Base-by-base conservation (phyloP, 192 early-diverging fungal species). In the Pecoramyces ruminantium region DNA sequence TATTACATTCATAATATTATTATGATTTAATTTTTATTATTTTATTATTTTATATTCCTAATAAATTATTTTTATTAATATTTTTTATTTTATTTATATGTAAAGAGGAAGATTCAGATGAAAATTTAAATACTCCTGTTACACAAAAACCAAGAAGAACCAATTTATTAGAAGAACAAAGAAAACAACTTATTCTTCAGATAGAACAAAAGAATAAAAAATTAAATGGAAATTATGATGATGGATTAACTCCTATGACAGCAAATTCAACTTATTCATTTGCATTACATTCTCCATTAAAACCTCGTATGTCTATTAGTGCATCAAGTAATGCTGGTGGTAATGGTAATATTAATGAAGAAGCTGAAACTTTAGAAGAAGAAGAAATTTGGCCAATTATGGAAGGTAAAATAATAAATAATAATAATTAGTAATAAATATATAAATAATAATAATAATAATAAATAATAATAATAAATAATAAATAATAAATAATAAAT, bases 331-430 rank as follows among this genome's bases (percentile, higher is more conserved):
- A 2, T 79, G 79, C 58, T 58, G 17, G 78, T 78, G 0, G 79
- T 79, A n/a, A 34, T 83, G 38, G 81, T 83, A 29, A 81, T 84
- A 3, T 30, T 83, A 5, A 79, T 87, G 81, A 89, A 87, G 82
- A 85, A 85, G 82, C 89, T 88, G 79, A 78, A 67, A 12, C 79
- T 78, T 29, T 84, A 84, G 81, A 86, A 82, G 88, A 93, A 81
- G 86, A 91, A 82, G 92, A 92, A 29, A 51, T 51, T 21, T 93
- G 92, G 85, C 92, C 97, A 0, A 91, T 96, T 34, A 94, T 97
- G 90, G 96, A 98, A 84, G 42, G 42, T 51, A 51, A 34, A 34
- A 34, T 34, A 34, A 34, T 34, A 34, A 34, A 51, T 51, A 51
- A 4, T 51, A 21, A 51, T 21, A 21, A 4, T 21, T 21, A 51